phyloP scores from a whole-genome alignment of 2,329 filamentous ascomycete species.

The Neofusicoccum parvum region DNA sequence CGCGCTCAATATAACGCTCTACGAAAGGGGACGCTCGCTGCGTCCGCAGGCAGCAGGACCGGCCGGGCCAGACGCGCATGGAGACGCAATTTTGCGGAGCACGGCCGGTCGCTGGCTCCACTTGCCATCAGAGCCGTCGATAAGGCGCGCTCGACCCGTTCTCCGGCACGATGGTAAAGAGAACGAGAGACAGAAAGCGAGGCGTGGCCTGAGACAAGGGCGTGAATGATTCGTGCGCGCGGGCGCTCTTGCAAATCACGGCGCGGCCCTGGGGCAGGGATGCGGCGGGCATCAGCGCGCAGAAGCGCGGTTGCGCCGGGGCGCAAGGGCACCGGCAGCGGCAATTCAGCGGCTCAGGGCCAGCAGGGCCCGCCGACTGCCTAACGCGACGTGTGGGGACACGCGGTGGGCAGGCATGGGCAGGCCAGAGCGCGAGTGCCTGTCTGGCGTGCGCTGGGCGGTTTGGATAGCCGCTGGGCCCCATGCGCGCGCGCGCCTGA shows the following conservation, averaged over 20 bases:
- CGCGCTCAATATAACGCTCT: background rate
- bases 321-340: background rate
- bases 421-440: background rate
- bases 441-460: background rate
- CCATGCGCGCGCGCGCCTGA: background rate
- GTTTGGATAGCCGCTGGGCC: constrained; percentile 7
- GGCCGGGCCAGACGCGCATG: constrained; percentile 15
- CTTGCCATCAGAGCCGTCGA: constrained; percentile 16
- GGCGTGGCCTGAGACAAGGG: constrained; percentile 9
- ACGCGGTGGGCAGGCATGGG: no score
- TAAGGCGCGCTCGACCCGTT: constrained; percentile 17
- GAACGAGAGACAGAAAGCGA: constrained; percentile 12
- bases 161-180: background rate
- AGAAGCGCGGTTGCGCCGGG: background rate
- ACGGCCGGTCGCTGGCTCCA: constrained; percentile 9
- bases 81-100: constrained; percentile 18
- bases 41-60: background rate
- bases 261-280: background rate
- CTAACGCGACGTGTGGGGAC: background rate
- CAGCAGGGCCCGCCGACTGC: background rate
- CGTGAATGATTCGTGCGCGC: background rate
- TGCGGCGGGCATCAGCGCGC: background rate
- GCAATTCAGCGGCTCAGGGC: background rate
- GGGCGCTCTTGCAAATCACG: constrained; percentile 1
- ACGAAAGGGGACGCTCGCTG: background rate